phyloP scores from a whole-genome alignment of 441 rosid genomes.

The Erysimum pusillum region DNA sequence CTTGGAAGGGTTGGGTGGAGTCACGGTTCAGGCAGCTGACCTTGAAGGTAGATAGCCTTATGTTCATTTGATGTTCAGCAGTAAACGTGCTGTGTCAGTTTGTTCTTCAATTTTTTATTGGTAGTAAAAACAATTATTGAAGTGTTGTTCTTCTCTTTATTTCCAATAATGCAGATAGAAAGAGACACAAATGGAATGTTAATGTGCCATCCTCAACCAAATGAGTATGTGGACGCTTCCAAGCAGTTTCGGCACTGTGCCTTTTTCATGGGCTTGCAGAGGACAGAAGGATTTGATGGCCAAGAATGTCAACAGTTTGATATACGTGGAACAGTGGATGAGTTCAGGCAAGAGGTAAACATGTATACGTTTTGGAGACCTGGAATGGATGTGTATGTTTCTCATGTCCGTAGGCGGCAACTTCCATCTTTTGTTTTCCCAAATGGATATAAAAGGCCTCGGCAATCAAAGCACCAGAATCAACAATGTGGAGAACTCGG shows the following conservation, averaged over 20 bases:
- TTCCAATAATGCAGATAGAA: slow-evolving; percentile 58
- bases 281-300: slow-evolving; percentile 61
- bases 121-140: not conserved
- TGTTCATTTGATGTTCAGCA: slow-evolving; percentile 12
- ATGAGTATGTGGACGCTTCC: slow-evolving; percentile 61
- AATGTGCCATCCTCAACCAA: slow-evolving; percentile 78
- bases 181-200: slow-evolving; percentile 71
- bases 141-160: not conserved
- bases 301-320: slow-evolving; percentile 80
- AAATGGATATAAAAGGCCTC: slow-evolving; percentile 67
- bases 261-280: slow-evolving; percentile 75
- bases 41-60: slow-evolving; percentile 55
- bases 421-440: slow-evolving; percentile 74
- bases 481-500: slow-evolving; percentile 50
- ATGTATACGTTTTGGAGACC: slow-evolving; percentile 71
- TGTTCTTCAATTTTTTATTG: slow-evolving; percentile 11
- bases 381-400: slow-evolving; percentile 74
- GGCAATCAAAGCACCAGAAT: slow-evolving; percentile 57
- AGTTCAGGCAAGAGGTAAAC: slow-evolving; percentile 62
- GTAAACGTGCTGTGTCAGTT: not conserved
- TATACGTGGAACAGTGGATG: slow-evolving; percentile 69
- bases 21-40: slow-evolving; percentile 75
- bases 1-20: slow-evolving; percentile 86
- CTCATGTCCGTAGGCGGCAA: slow-evolving; percentile 68
- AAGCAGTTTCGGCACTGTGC: slow-evolving; percentile 62